Evolutionary conservation across 352 stramenopile genomes (phyloP).

Genomic region (Phytophthora podocarpi): DNA sequence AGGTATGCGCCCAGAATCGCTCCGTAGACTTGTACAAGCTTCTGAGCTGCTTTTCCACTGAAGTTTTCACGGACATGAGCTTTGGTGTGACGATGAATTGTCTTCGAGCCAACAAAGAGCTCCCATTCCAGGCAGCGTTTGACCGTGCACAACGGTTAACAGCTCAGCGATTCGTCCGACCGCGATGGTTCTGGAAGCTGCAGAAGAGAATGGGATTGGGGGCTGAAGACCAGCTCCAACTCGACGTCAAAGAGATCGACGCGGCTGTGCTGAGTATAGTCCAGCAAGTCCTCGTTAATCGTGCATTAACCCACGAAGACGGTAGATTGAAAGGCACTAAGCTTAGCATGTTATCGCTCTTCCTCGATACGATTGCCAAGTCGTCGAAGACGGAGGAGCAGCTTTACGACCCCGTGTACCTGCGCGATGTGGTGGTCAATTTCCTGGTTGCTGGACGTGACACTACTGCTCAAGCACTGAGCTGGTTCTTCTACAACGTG

Average conservation of each 20-base stretch:
- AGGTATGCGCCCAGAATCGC: background rate
- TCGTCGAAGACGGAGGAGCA: slow-evolving; percentile 6
- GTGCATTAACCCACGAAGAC: slow-evolving; percentile 2
- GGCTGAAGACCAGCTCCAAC: slow-evolving; percentile 42
- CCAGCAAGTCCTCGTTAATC: slow-evolving; percentile 29
- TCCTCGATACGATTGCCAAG: slow-evolving; percentile 41
- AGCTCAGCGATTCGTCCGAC: slow-evolving; percentile 43
- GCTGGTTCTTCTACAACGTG: slow-evolving; percentile 76
- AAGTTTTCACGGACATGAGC: slow-evolving; percentile 72
- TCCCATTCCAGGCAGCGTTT: slow-evolving; percentile 65
- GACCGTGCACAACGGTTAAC: slow-evolving; percentile 45
- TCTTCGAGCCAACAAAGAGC: slow-evolving; percentile 40
- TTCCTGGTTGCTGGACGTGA: slow-evolving; percentile 84
- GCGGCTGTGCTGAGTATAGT: slow-evolving; percentile 48
- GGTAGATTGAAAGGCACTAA: background rate
- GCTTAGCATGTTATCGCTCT: slow-evolving; percentile 34
- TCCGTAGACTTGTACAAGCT: slow-evolving; percentile 50
- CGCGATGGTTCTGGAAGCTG: slow-evolving; percentile 55
- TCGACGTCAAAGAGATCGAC: slow-evolving; percentile 50
- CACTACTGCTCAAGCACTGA: slow-evolving; percentile 74
- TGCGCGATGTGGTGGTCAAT: slow-evolving; percentile 83
- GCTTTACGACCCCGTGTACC: slow-evolving; percentile 37
- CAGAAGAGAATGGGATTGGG: slow-evolving; percentile 44
- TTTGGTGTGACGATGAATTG: slow-evolving; percentile 62
- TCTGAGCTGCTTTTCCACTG: slow-evolving; percentile 67